Base-by-base conservation (phyloP, 805 yeast genomes). In the Zygotorulaspora danielsina region DNA sequence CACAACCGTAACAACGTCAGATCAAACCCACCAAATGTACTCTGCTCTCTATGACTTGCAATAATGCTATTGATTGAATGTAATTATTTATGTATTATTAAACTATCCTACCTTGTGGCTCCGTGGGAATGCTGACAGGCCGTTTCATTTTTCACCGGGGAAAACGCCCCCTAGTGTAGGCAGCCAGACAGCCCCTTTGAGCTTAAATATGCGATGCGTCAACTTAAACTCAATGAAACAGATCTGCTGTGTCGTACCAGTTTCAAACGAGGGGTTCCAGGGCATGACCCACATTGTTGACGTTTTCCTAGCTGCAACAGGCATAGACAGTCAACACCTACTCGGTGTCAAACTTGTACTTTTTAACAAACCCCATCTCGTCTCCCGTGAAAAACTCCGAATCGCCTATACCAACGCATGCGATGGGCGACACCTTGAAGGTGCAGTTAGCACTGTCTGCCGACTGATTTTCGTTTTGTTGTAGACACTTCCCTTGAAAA, bases 321-420 rank as follows among this genome's bases (percentile, higher is more conserved):
- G n/a, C n/a, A n/a, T n/a, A n/a, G n/a, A n/a, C n/a, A n/a, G n/a
- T n/a, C n/a, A n/a, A n/a, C n/a, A n/a, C 27, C 27, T 7, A 24
- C 13, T 21, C 24, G 19, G 55, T 69, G 46, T 82, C 95, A 64
- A 88, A 88, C 42, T 83, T 77, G 60, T 80, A 82, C 78, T 89
- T 76, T 49, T 83, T 78, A n/a, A 88, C 94, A 36, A 75, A 75
- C 5, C 97, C 97, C 52, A 76, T 77, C 46, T 89, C 97, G 46
- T 87, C 81, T 3, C 96, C 97, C 41, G 93, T 85, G 12, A 85
- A 95, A 63, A 89, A 79, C 42, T 87, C 73, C 6, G 95, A 82
- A 63, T 93, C 97, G 32, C 94, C 89, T 34, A 90, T 70, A 0
- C 84, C 94, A 19, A 89, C 96, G 59, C 87, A 80, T 18, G 77